These are phyloP conservation scores for Cercospora sp. DNA, from an alignment of 2,329 filamentous ascomycete species.

Conservation along the genomic window DNA sequence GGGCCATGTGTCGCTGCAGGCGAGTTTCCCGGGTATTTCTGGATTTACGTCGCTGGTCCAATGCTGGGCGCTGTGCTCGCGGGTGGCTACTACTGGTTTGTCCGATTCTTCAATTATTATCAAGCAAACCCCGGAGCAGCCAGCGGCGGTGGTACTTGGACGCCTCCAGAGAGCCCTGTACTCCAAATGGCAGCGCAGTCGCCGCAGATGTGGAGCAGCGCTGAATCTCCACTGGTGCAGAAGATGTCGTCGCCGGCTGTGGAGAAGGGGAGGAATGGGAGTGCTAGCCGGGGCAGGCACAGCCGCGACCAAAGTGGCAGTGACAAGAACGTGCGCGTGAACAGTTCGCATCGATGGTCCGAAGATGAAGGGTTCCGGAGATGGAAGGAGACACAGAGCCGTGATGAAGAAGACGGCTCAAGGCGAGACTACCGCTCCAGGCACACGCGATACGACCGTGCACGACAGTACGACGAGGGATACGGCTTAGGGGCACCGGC, in stretches of 20 bases:
- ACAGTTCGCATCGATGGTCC: neutral
- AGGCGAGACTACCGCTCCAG: neutral
- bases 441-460: neutral
- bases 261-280: neutral
- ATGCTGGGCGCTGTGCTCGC: constrained; percentile 34
- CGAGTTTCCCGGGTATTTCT: constrained; percentile 36
- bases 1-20: constrained; percentile 35
- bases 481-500: neutral
- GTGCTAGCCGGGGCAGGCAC: neutral
- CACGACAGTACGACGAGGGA: constrained; percentile 2
- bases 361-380: neutral
- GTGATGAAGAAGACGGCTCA: neutral
- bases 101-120: constrained; percentile 31
- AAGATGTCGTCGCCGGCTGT: neutral
- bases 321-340: neutral
- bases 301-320: neutral
- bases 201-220: neutral
- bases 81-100: constrained; percentile 36
- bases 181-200: neutral
- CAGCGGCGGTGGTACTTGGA: constrained; percentile 9
- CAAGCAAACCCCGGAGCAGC: constrained; percentile 31
- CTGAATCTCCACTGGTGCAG: neutral
- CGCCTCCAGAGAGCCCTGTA: constrained; percentile 4
- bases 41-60: constrained; percentile 36
- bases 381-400: constrained; percentile 2